phyloP scores from a whole-genome alignment of 768 basidiomycete genomes.

The Crucibulum laeve region DNA sequence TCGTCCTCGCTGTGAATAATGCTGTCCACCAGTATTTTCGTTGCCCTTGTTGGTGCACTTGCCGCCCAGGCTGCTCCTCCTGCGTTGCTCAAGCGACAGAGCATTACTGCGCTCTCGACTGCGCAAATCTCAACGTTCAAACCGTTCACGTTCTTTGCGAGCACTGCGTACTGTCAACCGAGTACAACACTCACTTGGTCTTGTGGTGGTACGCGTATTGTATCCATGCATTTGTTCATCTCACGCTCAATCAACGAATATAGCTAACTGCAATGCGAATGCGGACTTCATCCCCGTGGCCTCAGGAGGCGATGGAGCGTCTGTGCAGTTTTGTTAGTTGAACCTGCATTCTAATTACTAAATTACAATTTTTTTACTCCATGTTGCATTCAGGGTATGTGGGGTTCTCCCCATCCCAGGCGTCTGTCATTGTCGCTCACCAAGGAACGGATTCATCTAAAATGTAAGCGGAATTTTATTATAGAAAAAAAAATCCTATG shows the following conservation, averaged over 20 bases:
- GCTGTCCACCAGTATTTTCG: background rate
- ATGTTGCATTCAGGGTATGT: background rate
- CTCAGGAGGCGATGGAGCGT: conserved; percentile 42
- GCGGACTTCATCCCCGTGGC: conserved; percentile 42
- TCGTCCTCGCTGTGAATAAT: too few relatives aligned
- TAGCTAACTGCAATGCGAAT: conserved; percentile 44
- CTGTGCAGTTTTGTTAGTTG: conserved; percentile 42
- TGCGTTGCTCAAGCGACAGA: conserved; percentile 16
- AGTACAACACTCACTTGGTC: conserved; percentile 40
- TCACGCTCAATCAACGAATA: background rate
- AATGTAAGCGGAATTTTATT: conserved; percentile 19
- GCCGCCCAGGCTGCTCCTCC: background rate
- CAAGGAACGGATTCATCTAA: conserved; percentile 23
- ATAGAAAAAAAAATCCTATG: background rate
- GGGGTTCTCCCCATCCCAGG: conserved; percentile 1
- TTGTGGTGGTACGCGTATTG: conserved; percentile 38
- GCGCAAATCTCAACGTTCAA: conserved; percentile 37
- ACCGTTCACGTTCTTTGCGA: conserved; percentile 48
- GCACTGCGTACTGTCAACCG: conserved; percentile 45
- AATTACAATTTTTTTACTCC: background rate
- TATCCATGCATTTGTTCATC: background rate
- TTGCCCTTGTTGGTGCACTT: background rate
- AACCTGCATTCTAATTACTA: background rate
- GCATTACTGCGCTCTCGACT: conserved; percentile 32
- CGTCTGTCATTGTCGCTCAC: conserved; percentile 6